Conservation (phyloP, 768 basidiomycete genomes). For the Ramaria sp. region DNA sequence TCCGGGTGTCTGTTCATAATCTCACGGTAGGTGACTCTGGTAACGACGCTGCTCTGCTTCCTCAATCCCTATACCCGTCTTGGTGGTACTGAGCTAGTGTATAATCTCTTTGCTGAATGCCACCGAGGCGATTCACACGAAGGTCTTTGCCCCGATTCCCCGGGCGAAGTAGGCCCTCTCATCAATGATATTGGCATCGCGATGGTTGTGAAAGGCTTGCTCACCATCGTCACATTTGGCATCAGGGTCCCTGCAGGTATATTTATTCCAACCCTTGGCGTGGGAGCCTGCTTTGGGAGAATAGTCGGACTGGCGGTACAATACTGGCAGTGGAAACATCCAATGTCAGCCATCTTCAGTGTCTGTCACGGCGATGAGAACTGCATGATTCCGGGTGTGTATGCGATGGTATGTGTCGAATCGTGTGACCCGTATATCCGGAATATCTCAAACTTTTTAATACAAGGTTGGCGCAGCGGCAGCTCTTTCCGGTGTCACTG, state of each 20-base stretch:
- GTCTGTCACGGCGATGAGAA: constrained; percentile 52
- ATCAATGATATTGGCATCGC: constrained; percentile 59
- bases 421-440: neutral
- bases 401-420: constrained; percentile 63
- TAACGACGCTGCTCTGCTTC: constrained; percentile 74
- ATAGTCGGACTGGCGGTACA: constrained; percentile 77
- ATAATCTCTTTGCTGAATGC: constrained; percentile 86
- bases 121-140: constrained; percentile 42
- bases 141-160: constrained; percentile 63
- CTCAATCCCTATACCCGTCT: constrained; percentile 85
- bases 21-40: constrained; percentile 50
- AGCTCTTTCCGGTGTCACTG: constrained; percentile 89
- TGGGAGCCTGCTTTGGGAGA: constrained; percentile 88
- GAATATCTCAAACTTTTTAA: constrained; percentile 4
- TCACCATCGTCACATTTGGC: constrained; percentile 88
- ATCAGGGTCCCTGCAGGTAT: constrained; percentile 90
- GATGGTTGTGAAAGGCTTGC: constrained; percentile 65
- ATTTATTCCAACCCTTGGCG: constrained; percentile 92
- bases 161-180: constrained; percentile 48
- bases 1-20: neutral
- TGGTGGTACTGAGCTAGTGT: constrained; percentile 93
- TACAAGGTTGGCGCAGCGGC: constrained; percentile 73
- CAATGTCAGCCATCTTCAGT: constrained; percentile 48
- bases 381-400: constrained; percentile 83
- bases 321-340: constrained; percentile 55